Evolutionary conservation across 257 asterid genomes (phyloP).

Genomic region (Agastache rugosa): DNA sequence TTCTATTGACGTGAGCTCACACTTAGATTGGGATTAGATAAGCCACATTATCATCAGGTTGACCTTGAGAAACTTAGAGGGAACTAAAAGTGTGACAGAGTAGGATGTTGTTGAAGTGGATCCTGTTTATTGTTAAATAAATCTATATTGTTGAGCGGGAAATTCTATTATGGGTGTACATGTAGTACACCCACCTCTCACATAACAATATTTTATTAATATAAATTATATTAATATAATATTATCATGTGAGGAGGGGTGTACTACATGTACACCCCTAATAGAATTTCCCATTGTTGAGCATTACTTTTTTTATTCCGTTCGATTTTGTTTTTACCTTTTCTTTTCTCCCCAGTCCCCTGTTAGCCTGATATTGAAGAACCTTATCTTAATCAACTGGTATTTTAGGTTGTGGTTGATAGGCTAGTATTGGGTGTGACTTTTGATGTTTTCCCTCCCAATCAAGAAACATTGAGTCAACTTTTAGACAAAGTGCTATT

Average conservation of each 20-base stretch:
- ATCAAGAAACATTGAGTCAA: neutral
- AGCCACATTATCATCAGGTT: neutral
- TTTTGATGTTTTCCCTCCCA: neutral
- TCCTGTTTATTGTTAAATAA: neutral
- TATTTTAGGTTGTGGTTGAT: neutral
- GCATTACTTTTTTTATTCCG: neutral
- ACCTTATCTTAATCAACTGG: neutral
- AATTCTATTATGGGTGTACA: no score
- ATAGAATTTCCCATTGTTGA: no score
- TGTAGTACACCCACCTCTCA: no score
- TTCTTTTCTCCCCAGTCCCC: neutral
- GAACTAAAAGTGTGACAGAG: neutral
- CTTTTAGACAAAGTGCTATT: conserved; percentile 26
- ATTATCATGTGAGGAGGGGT: no score
- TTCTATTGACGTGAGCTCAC: neutral
- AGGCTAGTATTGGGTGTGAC: neutral
- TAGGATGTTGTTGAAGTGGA: neutral
- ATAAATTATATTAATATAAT: no score
- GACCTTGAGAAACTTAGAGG: neutral
- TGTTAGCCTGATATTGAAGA: neutral
- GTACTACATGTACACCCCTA: no score
- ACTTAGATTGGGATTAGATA: neutral
- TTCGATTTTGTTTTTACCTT: neutral
- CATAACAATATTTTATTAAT: no score
- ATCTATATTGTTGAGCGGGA: neutral